These are phyloP conservation scores for Rhododendron simsii DNA, from an alignment of 148 eudicot genomes.

Conservation along the genomic window DNA sequence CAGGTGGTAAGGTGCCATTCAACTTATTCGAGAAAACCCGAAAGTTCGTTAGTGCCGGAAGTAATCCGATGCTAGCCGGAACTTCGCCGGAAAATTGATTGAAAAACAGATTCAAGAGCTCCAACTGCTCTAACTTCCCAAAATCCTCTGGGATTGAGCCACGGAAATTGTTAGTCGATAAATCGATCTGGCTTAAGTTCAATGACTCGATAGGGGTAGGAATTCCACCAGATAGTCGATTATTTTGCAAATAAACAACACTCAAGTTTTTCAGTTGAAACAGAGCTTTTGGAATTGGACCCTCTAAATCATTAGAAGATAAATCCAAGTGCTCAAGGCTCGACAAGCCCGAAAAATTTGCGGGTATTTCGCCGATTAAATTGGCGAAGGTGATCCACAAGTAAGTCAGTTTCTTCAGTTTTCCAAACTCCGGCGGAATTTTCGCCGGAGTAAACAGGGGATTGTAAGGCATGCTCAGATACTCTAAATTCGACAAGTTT, in stretches of 20 bases:
- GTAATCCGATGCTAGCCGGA: conserved; percentile 31
- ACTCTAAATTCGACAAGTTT: conserved; percentile 36
- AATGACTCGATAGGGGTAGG: too few relatives aligned
- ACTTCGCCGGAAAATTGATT: conserved; percentile 41
- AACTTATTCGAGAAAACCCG: conserved; percentile 36
- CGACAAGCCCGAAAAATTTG: conserved; percentile 31
- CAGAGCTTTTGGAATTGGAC: conserved; percentile 55
- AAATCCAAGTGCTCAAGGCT: conserved; percentile 56
- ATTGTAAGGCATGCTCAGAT: conserved; percentile 30
- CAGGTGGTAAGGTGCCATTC: conserved; percentile 46
- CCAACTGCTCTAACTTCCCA: conserved; percentile 29
- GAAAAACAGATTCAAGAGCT: conserved; percentile 24
- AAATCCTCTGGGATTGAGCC: conserved; percentile 46
- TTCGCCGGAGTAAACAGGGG: conserved; percentile 1
- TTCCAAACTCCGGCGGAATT: conserved; percentile 48
- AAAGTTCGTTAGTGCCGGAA: conserved; percentile 25
- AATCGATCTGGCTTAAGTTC: too few relatives aligned
- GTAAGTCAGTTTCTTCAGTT: conserved; percentile 24
- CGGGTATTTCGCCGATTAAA: conserved; percentile 55
- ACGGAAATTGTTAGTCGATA: conserved; percentile 29
- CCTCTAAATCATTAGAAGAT: conserved; percentile 33
- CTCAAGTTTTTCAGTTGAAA: too few relatives aligned
- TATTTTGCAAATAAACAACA: too few relatives aligned
- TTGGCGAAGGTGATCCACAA: conserved; percentile 39
- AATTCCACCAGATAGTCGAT: too few relatives aligned